Conservation (phyloP, 768 basidiomycete genomes). For the Epithele typhae region DNA sequence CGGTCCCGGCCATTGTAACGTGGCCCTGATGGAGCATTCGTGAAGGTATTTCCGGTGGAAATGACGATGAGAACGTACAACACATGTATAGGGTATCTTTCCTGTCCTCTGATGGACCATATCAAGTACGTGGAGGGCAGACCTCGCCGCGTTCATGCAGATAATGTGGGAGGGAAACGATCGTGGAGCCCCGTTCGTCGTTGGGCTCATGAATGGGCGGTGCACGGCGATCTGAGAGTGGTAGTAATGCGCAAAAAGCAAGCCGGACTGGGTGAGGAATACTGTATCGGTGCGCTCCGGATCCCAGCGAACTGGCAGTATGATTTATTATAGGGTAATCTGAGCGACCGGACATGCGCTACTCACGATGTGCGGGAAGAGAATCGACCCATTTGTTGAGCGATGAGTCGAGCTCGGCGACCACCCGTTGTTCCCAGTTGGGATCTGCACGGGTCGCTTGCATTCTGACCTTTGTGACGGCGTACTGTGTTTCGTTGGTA, state of each 20-base stretch:
- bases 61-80: too few relatives aligned
- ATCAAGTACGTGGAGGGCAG: slow-evolving; percentile 70
- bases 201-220: slow-evolving; percentile 74
- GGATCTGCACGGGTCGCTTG: slow-evolving; percentile 30
- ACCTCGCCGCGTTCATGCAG: slow-evolving; percentile 77
- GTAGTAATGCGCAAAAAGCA: slow-evolving; percentile 40
- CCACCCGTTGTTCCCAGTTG: slow-evolving; percentile 45
- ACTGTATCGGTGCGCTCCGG: slow-evolving; percentile 16
- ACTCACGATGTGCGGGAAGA: slow-evolving; percentile 50
- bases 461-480: slow-evolving; percentile 39
- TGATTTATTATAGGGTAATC: neutral
- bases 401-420: slow-evolving; percentile 59
- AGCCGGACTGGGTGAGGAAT: slow-evolving; percentile 32
- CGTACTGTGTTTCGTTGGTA: slow-evolving; percentile 29
- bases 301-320: slow-evolving; percentile 23
- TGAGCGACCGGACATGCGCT: too few relatives aligned
- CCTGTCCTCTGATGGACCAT: slow-evolving; percentile 27
- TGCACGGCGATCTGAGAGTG: slow-evolving; percentile 63
- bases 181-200: slow-evolving; percentile 35
- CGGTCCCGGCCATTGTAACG: too few relatives aligned
- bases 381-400: slow-evolving; percentile 58
- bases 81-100: neutral
- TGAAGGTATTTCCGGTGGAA: too few relatives aligned
- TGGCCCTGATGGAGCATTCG: too few relatives aligned
- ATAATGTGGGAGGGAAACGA: slow-evolving; percentile 65